Base-by-base conservation (phyloP, 257 asterid species). In the Solanum microdontum region DNA sequence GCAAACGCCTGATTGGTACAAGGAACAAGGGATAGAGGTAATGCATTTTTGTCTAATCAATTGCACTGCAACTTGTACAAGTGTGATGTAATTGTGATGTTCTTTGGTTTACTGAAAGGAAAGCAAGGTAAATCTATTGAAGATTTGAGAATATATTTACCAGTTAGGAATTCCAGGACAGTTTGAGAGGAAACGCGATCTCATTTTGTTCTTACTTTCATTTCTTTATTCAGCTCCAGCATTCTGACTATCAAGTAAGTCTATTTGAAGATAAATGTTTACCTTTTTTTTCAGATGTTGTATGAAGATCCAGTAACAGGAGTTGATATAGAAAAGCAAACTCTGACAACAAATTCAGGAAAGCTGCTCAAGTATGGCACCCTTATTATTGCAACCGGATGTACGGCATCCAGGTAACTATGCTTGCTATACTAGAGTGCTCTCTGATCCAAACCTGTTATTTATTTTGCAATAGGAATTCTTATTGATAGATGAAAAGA, bases 1-100 rank as follows among this genome's bases (percentile, higher is more conserved):
- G 88, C 98, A 96, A 93, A 96, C 98, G n/a, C 98, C 98, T 79
- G 98, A 96, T 39, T 96, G 99, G 99, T 96, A 96, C 94, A 94
- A 92, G 90, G 98, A 95, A 91, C 94, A 95, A 88, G 98, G 99
- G 90, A 95, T 96, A 90, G 98, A 96, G 97, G 98, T 96, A 91
- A 90, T 82, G 84, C 70, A 10, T 48, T 82, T 48, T 82, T 82
- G 69, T 82, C 26, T 76, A 76, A n/a, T 76, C 60, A 48, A 9
- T 82, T 82, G 66, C 34, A 48, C 4, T 45, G 39, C 64, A 45
- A 43, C 84, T 79, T 43, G 19, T 48, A 17, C 69, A 17, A 82
- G 69, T 82, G 14, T 48, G 85, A 15, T 80, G 10, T 48, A 45
- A 17, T 28, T 80, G 7, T 80, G 68, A 15, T 9, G 14, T 8